Percentiles rank a stretch among this genome's conserved stretches.
These are phyloP conservation scores for Vaccinium myrtillus DNA, from an alignment of 148 eudicot genomes.

Conservation along the genomic window DNA sequence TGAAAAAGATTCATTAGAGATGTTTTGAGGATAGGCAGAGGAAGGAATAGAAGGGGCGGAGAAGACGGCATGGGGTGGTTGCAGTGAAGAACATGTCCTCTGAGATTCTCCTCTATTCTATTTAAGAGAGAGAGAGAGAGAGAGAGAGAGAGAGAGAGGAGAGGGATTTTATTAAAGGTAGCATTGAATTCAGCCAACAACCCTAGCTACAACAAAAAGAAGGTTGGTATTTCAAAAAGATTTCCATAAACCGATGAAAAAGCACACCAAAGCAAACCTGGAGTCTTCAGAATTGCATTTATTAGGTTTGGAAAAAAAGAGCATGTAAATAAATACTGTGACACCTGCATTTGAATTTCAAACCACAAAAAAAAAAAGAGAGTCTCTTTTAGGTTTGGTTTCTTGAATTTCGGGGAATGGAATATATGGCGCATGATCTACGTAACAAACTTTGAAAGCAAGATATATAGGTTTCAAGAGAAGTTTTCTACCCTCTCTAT, in stretches of 20 bases:
- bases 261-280: too few species aligned
- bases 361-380: not conserved
- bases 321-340: not conserved
- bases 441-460: not conserved
- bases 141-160: not conserved
- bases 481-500: too few species aligned
- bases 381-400: not conserved
- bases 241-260: not conserved
- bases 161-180: not conserved
- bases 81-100: slow-evolving; percentile 8
- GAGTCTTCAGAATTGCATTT: too few species aligned
- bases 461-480: not conserved
- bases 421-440: not conserved
- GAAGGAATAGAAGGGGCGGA: not conserved
- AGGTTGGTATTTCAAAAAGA: not conserved
- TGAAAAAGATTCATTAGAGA: not conserved
- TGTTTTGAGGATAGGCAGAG: not conserved
- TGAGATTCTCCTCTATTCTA: not conserved
- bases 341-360: slow-evolving; percentile 1
- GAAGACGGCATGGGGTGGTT: not conserved
- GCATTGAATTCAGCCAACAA: not conserved
- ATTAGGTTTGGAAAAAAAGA: too few species aligned
- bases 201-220: not conserved
- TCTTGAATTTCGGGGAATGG: not conserved
- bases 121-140: not conserved